Evolutionary conservation across 495 filamentous ascomycete genomes (phyloP).

Genomic region (Aspergillus sparsus): DNA sequence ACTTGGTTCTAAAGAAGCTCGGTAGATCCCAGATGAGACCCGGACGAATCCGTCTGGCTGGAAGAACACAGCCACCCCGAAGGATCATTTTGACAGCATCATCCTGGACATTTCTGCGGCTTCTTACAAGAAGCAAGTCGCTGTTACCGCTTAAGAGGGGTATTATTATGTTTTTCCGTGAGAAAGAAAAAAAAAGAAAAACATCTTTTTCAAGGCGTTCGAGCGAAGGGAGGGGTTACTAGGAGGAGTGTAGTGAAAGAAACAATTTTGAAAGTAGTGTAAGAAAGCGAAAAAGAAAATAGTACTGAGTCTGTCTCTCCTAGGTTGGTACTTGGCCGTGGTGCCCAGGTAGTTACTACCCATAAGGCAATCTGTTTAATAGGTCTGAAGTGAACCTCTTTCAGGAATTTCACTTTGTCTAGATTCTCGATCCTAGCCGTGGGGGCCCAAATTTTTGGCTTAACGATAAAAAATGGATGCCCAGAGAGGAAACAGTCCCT

Average conservation of each 20-base stretch:
- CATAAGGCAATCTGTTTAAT: too few relatives aligned
- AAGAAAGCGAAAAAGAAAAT: not conserved
- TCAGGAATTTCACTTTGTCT: not conserved
- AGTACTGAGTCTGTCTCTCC: not conserved
- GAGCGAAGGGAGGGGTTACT: too few relatives aligned
- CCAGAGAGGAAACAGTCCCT: not conserved
- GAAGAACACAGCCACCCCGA: slow-evolving; percentile 9
- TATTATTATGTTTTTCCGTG: not conserved
- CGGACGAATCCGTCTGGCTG: not conserved
- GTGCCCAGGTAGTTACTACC: too few relatives aligned
- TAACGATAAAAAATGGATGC: slow-evolving; percentile 1
- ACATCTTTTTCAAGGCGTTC: not conserved
- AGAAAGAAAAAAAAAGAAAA: not conserved
- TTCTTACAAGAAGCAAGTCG: not conserved
- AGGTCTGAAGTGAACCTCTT: not conserved
- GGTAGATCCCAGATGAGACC: not conserved
- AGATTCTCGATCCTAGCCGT: not conserved
- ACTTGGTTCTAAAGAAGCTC: not conserved
- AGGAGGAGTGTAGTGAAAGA: not conserved
- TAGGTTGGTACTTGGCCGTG: too few relatives aligned
- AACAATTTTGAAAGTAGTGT: not conserved
- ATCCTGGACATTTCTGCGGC: not conserved
- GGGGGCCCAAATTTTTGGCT: not conserved
- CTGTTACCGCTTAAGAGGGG: not conserved
- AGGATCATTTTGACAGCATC: slow-evolving; percentile 9